These are phyloP conservation scores for Rhizopus delemar DNA, from an alignment of 371 early-diverging fungal genomes.

Conservation along the genomic window DNA sequence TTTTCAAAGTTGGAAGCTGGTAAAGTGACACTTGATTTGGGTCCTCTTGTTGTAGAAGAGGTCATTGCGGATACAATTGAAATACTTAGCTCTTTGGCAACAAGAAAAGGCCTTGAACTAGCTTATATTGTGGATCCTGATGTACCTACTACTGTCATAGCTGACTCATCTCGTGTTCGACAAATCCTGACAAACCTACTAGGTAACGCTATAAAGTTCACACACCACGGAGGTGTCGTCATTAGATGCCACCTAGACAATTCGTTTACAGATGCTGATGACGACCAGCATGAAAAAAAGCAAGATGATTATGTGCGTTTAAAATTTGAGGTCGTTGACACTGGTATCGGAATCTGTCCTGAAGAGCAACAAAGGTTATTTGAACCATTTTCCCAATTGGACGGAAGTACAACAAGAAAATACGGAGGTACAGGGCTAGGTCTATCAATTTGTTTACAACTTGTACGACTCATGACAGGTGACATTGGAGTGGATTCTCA, in stretches of 20 bases:
- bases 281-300: conserved; percentile 6
- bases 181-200: conserved; percentile 52
- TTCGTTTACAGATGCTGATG: conserved; percentile 1
- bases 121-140: conserved; percentile 51
- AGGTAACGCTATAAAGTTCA: conserved; percentile 71
- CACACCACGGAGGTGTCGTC: conserved; percentile 58
- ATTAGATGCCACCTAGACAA: conserved; percentile 44
- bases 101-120: conserved; percentile 55
- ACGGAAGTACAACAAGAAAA: conserved; percentile 56
- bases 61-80: conserved; percentile 57
- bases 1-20: conserved; percentile 60
- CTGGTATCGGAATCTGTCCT: conserved; percentile 62
- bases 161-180: conserved; percentile 47
- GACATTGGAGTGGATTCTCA: conserved; percentile 53
- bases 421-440: conserved; percentile 72
- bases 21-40: conserved; percentile 48
- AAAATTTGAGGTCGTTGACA: conserved; percentile 60
- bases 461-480: conserved; percentile 63
- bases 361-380: conserved; percentile 59
- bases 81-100: conserved; percentile 53
- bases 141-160: conserved; percentile 45
- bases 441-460: conserved; percentile 57
- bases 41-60: conserved; percentile 56
- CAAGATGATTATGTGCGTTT: conserved; percentile 31
- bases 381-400: conserved; percentile 65